A percentile compares a stretch with the other conserved stretches of the same genome.
Conservation (phyloP, 805 yeast genomes). For the Wickerhamiella occidentalis region DNA sequence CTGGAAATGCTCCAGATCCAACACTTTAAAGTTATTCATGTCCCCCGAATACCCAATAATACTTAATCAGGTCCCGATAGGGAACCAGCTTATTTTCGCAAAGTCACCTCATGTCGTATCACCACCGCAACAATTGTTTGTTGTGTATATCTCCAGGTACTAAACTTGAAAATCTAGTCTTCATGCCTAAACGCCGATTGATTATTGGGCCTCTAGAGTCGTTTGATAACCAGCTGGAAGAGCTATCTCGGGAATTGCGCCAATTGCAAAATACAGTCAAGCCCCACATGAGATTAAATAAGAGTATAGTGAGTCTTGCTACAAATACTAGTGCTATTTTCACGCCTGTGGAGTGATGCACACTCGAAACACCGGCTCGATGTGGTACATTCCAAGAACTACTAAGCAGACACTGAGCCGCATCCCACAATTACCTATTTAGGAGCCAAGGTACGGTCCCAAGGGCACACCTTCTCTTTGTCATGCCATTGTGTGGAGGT, state of each 20-base stretch:
- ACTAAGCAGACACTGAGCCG: conserved; percentile 1
- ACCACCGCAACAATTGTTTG: not conserved
- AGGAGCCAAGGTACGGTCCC: not conserved
- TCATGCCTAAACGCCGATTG: not conserved
- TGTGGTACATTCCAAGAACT: not conserved
- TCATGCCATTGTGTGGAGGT: conserved; percentile 32
- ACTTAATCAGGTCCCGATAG: no score
- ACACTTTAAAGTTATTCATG: no score
- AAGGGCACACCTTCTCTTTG: conserved; percentile 4
- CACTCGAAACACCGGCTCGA: not conserved
- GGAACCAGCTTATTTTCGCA: no score
- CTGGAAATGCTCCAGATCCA: no score
- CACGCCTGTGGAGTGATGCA: not conserved
- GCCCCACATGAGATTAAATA: not conserved
- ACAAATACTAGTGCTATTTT: not conserved
- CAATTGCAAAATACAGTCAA: not conserved
- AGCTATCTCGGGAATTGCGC: not conserved
- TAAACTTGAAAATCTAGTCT: no score
- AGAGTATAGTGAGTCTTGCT: not conserved
- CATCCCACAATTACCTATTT: conserved; percentile 3
- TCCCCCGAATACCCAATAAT: no score
- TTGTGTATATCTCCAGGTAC: not conserved
- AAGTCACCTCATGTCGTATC: no score
- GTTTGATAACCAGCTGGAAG: not conserved
- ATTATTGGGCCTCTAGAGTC: not conserved